These are phyloP conservation scores for Coemansia sp. DNA, from an alignment of 192 early-diverging fungal species.

Conservation along the genomic window DNA sequence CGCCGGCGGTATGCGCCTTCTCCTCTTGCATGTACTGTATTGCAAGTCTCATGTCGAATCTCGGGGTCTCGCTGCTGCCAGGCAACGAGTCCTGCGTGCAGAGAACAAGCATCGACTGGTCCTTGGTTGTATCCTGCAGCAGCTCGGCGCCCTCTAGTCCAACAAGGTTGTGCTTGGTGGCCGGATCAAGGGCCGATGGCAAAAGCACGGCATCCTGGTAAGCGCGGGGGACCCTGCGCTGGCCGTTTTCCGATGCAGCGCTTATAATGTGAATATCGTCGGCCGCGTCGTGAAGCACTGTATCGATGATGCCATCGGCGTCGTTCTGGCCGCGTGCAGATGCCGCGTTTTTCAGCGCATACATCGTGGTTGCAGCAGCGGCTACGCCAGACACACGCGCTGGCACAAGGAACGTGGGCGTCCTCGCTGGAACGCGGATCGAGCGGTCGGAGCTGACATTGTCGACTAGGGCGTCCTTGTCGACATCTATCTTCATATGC, in stretches of 20 bases:
- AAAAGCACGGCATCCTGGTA: slow-evolving; percentile 32
- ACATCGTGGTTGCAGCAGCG: slow-evolving; percentile 24
- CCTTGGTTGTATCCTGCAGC: not conserved
- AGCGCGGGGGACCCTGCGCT: slow-evolving; percentile 30
- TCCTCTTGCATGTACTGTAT: slow-evolving; percentile 55
- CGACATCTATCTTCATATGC: slow-evolving; percentile 67
- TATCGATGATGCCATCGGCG: slow-evolving; percentile 18
- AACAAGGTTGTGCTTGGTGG: not conserved
- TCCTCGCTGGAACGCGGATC: slow-evolving; percentile 21
- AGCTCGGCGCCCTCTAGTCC: slow-evolving; percentile 10
- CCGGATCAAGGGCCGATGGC: slow-evolving; percentile 5
- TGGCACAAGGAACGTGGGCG: slow-evolving; percentile 45
- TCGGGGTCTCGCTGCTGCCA: slow-evolving; percentile 55
- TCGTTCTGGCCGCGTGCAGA: slow-evolving; percentile 13
- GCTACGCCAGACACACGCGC: slow-evolving; percentile 41
- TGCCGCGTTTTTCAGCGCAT: slow-evolving; percentile 27
- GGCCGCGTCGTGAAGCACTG: slow-evolving; percentile 28
- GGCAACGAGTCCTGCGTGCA: slow-evolving; percentile 52
- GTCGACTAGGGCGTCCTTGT: slow-evolving; percentile 44
- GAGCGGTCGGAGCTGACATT: slow-evolving; percentile 14
- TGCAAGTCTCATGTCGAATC: slow-evolving; percentile 61
- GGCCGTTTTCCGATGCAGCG: slow-evolving; percentile 14
- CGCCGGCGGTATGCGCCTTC: no score
- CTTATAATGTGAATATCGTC: slow-evolving; percentile 49
- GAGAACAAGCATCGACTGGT: slow-evolving; percentile 50